phyloP scores from a whole-genome alignment of 176 grass and related monocot genomes.

The Juncus effusus region DNA sequence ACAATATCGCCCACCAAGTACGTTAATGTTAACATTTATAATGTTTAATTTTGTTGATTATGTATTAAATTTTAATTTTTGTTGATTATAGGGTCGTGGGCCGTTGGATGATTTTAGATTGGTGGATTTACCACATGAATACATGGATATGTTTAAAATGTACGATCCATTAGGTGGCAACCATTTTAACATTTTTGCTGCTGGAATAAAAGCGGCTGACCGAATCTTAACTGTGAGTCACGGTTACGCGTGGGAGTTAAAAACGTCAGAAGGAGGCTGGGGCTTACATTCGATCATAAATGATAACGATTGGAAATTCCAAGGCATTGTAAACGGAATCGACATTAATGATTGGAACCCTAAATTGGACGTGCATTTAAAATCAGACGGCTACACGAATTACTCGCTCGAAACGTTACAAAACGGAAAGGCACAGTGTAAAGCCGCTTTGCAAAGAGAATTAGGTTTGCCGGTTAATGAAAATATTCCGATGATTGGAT shows the following conservation, averaged over 20 bases:
- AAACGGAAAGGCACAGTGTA: slow-evolving; percentile 70
- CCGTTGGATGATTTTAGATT: slow-evolving; percentile 61
- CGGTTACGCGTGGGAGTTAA: slow-evolving; percentile 90
- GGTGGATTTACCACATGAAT: slow-evolving; percentile 70
- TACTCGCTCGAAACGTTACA: slow-evolving; percentile 67
- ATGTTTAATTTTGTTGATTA: slow-evolving; percentile 10
- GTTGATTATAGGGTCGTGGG: slow-evolving; percentile 75
- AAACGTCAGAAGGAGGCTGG: slow-evolving; percentile 89
- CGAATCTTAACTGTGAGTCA: slow-evolving; percentile 83
- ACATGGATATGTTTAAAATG: slow-evolving; percentile 70
- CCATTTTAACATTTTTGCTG: slow-evolving; percentile 87
- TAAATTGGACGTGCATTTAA: slow-evolving; percentile 55
- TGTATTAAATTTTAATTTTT: slow-evolving; percentile 25
- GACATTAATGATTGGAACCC: slow-evolving; percentile 87
- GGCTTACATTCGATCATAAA: slow-evolving; percentile 75
- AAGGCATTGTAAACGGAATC: slow-evolving; percentile 88
- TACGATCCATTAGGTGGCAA: slow-evolving; percentile 75
- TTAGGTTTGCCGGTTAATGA: slow-evolving; percentile 58
- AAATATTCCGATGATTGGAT: slow-evolving; percentile 60
- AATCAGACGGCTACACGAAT: slow-evolving; percentile 75
- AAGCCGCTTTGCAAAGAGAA: slow-evolving; percentile 69
- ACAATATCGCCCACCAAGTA: slow-evolving; percentile 98
- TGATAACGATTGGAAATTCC: slow-evolving; percentile 79
- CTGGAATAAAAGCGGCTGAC: slow-evolving; percentile 83
- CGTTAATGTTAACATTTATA: slow-evolving; percentile 6